Base-by-base conservation (phyloP, 768 basidiomycete species). In the Phlegmacium glaucopus region DNA sequence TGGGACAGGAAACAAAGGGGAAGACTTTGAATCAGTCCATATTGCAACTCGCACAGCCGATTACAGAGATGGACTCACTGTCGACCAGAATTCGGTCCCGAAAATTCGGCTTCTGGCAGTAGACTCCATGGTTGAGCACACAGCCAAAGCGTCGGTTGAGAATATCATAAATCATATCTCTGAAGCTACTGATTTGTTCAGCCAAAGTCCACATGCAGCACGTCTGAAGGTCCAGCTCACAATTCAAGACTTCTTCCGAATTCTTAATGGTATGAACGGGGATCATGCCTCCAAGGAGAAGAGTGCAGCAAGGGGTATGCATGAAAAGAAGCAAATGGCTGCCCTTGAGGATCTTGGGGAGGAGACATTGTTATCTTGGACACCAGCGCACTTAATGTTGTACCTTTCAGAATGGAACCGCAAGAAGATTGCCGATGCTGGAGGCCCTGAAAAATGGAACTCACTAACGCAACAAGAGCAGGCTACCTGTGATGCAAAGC, bases 231-330 rank as follows among this genome's bases (percentile, higher is more conserved):
- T 15, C 11, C 5, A 44, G 12, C 6, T 44, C 11, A 29, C 28
- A 5, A 44, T 35, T 29, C 27, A 18, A 15, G 43, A 44, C 22
- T 44, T 44, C 43, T 29, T 44, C 28, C 43, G 43, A 5, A 29
- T 6, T 6, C 48, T 60, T 13, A 49, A 48, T 32, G 61, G 58
- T 13, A 62, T 64, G 58, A 51, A 52, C 40, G 52, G 57, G 1
- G 64, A 65, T 38, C 64, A 65, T 38, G 62, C 62, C 7, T 39
- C 35, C 3, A 38, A 30, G 1, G 55, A 64, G 46, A 64, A 64
- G 45, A 45, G 45, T 5, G 48, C 46, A 1, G 55, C 51, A 8
- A 28, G 34, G 1, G 27, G 51, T 9, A 28, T 61, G 27, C 22
- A 57, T n/a, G 53, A 49, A 9, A 44, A 35, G 36, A 62, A 63